Evolutionary conservation across 176 grass and related monocot genomes (phyloP), one percentile per base, ranked within the genome.

Genomic region (Juncus inflexus): DNA sequence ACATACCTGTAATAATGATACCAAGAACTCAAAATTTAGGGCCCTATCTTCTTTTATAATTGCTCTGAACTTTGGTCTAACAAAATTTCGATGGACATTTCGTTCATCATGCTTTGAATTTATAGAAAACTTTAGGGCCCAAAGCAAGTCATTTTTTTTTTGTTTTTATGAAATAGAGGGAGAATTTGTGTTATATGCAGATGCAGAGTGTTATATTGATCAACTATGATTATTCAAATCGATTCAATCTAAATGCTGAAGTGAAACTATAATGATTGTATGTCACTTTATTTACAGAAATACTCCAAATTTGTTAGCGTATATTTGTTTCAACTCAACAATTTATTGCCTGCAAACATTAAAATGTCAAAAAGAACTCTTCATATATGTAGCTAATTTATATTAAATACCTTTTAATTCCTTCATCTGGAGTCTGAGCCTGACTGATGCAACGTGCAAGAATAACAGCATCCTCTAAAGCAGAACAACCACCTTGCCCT

Each of bases 401-500:
- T 28, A 37, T 55, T 61, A 11, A n/a, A 8, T 57, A 70, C 71
- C 71, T 14, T 40, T 62, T 65, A 3, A 67, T 12, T 42, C 40
- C 42, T 8, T 70, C 56, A 49, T 70, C 13, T 15, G 13, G 52
- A 49, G 35, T 55, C 9, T 43, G 69, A 56, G 80, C 74, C 36
- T 19, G 66, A 9, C 59, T 62, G 41, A 83, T 58, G 61, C 49
- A 61, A 15, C 55, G 60, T 6, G 63, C 81, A 3, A 79, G 76
- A 6, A 74, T 62, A 47, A 73, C 78, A 7, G 69, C 70, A 58
- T 80, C 78, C 61, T 80, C 78, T 0, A 67, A 52, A 4, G 78
- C 62, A 2, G 62, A 55, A 61, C 78, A 67, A n/a, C 63, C 78
- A 12, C 78, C 61, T 40, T 60, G 55, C 7, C 70, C 42, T 4